Evolutionary conservation across 768 basidiomycete species (phyloP), one percentile per base, ranked within the genome.

Genomic region (Boletus vermiculosoides): DNA sequence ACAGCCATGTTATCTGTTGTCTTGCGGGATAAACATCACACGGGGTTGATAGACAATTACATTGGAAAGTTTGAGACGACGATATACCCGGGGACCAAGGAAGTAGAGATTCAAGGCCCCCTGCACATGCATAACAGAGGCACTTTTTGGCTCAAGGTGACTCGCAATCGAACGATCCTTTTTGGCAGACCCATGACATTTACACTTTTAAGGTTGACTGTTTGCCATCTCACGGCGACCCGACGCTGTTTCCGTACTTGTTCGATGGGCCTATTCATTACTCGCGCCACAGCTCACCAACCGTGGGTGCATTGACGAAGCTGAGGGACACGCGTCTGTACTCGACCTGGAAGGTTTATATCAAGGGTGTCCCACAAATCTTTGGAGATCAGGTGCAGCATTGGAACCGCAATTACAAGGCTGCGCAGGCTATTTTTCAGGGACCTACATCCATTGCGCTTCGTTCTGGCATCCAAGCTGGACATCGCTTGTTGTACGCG

Each of bases 261-360:
- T 92, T 90, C 71, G 82, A 86, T 60, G 88, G 90, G 0, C 89
- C 88, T 30, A 77, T 88, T 52, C 85, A 86, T 49, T 91, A 78
- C 70, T 84, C 88, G 13, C 76, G 81, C 5, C 88, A 92, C 65
- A 82, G 75, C 70, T 90, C 87, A 4, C 88, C 88, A 0, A 85
- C 84, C 0, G 78, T 88, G 42, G 90, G 89, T 28, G 74, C 72
- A 5, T 71, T 90, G 33, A 85, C 87, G 18, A 81, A 83, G 57
- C 68, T 86, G 52, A 79, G 83, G 64, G 81, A 83, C 58, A 77
- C 75, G 0, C 82, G 86, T 0, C 74, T 89, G 23, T 91, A 90
- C 66, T 84, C 86, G 37, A 92, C 90, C 1, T 92, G 90, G 90
- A 90, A 90, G 67, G 50, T 85, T 60, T 86, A 83, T 63, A 74